Conservation (phyloP, 306 rosid species). For the Cicer cuneatum region DNA sequence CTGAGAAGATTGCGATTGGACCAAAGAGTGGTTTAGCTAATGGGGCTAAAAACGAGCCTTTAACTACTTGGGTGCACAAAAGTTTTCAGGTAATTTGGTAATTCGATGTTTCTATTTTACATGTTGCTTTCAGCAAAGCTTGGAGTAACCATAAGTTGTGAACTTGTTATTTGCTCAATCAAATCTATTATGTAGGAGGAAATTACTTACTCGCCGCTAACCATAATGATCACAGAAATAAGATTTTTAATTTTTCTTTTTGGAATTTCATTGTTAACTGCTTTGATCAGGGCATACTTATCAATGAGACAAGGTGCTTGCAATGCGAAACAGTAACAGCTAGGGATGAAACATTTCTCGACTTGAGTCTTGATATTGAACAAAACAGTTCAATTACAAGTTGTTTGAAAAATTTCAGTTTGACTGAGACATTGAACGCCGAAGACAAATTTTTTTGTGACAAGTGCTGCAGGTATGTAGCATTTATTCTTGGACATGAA, state of each 20-base stretch:
- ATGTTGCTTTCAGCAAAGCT: conserved; percentile 41
- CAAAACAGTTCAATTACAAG: conserved; percentile 98
- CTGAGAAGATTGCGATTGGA: conserved; percentile 76
- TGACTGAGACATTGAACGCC: conserved; percentile 93
- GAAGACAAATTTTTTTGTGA: conserved; percentile 96
- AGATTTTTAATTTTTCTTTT: conserved; percentile 8
- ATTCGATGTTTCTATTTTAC: conserved; percentile 24
- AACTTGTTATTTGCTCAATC: conserved; percentile 10
- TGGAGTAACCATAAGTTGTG: conserved; percentile 11
- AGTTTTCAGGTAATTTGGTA: conserved; percentile 83
- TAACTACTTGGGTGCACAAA: conserved; percentile 97
- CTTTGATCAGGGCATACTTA: conserved; percentile 88
- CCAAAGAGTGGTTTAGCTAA: conserved; percentile 65
- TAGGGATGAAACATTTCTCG: conserved; percentile 92
- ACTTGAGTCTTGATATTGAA: conserved; percentile 96
- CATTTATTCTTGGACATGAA: not conserved
- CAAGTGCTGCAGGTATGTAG: conserved; percentile 89
- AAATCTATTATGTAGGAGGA: conserved; percentile 3
- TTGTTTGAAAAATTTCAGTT: conserved; percentile 98
- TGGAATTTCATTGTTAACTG: conserved; percentile 51
- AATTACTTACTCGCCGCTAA: not conserved
- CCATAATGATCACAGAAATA: not conserved
- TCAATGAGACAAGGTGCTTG: conserved; percentile 97
- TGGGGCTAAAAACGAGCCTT: conserved; percentile 83
- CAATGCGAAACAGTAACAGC: conserved; percentile 99